A percentile compares a stretch with the other conserved stretches of the same genome.
phyloP scores from a whole-genome alignment of 495 filamentous ascomycete species.

The Annulohypoxylon moriforme region DNA sequence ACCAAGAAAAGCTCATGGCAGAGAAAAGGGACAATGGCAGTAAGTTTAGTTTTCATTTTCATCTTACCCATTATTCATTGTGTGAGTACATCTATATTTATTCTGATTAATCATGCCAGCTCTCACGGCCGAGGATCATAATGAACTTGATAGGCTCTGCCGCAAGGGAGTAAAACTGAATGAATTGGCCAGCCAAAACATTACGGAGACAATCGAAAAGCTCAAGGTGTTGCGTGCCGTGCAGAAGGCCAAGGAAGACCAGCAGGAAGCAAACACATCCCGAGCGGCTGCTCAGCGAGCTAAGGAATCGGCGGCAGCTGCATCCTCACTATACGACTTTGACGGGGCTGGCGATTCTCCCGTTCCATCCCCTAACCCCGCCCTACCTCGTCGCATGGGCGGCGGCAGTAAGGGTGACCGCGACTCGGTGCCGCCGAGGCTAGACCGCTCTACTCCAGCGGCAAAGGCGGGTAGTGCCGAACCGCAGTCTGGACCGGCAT shows the following conservation, averaged over 20 bases:
- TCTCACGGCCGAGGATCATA: constrained; percentile 39
- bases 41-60: constrained; percentile 25
- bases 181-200: constrained; percentile 50
- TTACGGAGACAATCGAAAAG: constrained; percentile 57
- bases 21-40: constrained; percentile 51
- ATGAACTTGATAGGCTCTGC: constrained; percentile 55
- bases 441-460: constrained; percentile 57
- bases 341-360: constrained; percentile 78
- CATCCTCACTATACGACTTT: constrained; percentile 70
- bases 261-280: constrained; percentile 60
- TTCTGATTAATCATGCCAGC: constrained; percentile 28
- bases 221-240: constrained; percentile 58
- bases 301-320: constrained; percentile 43
- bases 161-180: constrained; percentile 57
- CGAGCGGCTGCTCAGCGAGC: constrained; percentile 44
- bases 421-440: constrained; percentile 59
- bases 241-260: constrained; percentile 69
- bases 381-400: constrained; percentile 54
- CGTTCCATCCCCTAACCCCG: constrained; percentile 68
- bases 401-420: constrained; percentile 52
- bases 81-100: neutral
- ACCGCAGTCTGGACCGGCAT: constrained; percentile 51
- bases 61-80: neutral
- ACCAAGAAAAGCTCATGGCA: constrained; percentile 58
- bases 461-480: constrained; percentile 58